Evolutionary conservation across 345 rosid genomes (phyloP), one percentile per base, ranked within the genome.

Genomic region (Punica granatum): DNA sequence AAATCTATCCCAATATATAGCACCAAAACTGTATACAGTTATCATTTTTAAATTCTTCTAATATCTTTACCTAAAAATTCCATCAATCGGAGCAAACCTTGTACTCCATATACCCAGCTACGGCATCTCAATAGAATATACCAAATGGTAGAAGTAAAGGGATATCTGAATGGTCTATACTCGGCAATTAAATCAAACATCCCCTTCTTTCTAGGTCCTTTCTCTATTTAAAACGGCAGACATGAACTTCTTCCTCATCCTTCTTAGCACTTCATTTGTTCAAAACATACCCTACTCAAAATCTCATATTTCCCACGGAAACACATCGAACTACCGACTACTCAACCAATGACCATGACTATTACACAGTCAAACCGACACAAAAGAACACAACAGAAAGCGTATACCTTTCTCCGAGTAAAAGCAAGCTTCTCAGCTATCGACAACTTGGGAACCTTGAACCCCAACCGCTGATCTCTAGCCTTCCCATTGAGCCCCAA

Each of bases 361-460:
- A 51, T 26, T 65, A 19, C 14, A 14, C 14, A 71, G 61, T 61
- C 28, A n/a, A 72, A 21, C 15, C 14, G 21, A 72, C 35, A 25
- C 7, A 15, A 70, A 12, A 36, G 31, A 4, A 10, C 66, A 33
- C 28, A 44, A 21, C 33, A 30, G 61, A 60, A 25, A 28, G 23
- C 34, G 4, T 28, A 63, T 76, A 92, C 97, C 98, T 92, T 92
- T 72, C 75, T 75, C 78, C 80, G 86, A 15, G 86, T 46, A 69
- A 87, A 78, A 11, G 79, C 70, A 49, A 90, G 34, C 83, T 86
- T 92, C 74, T 92, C 89, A 31, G 87, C 83, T 79, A 92, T 88
- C 3, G 87, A 80, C 67, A 90, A 36, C 69, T 80, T 80, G 2
- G 85, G 66, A 1, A 80, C 80, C 64, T 73, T 77, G 54, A 79